These are phyloP conservation scores for Geosmithia flava DNA, from an alignment of 2,329 filamentous ascomycete genomes.

Conservation along the genomic window DNA sequence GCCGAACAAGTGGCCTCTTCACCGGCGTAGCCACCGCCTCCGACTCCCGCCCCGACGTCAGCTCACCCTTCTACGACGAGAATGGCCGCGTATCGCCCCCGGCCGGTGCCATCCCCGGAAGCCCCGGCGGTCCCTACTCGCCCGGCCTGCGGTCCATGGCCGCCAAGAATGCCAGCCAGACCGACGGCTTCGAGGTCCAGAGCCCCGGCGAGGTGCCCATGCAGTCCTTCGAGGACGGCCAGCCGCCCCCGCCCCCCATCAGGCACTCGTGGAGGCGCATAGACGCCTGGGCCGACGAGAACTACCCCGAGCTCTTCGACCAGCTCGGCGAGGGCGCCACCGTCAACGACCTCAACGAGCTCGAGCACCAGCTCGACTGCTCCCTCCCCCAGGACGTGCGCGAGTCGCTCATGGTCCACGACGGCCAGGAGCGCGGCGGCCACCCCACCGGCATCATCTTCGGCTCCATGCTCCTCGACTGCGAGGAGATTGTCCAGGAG, in stretches of 20 bases:
- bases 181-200: conserved; percentile 57
- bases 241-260: conserved; percentile 80
- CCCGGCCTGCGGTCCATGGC: conserved; percentile 76
- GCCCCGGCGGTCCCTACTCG: conserved; percentile 68
- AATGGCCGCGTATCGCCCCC: conserved; percentile 38
- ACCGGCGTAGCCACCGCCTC: conserved; percentile 81
- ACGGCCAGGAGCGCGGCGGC: conserved; percentile 93
- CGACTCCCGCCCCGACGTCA: conserved; percentile 78
- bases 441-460: conserved; percentile 88
- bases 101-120: conserved; percentile 35
- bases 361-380: conserved; percentile 92
- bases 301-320: conserved; percentile 90
- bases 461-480: conserved; percentile 88
- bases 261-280: conserved; percentile 89
- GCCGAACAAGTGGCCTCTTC: conserved; percentile 60
- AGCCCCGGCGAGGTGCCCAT: conserved; percentile 81
- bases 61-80: conserved; percentile 68
- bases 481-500: conserved; percentile 95
- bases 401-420: conserved; percentile 81
- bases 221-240: conserved; percentile 88
- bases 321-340: conserved; percentile 89
- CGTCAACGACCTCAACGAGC: conserved; percentile 87
- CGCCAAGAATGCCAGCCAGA: conserved; percentile 51
- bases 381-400: conserved; percentile 87
- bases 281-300: conserved; percentile 84